A percentile compares a stretch with the other conserved stretches of the same genome.
These are phyloP conservation scores for Lanmaoa pseudosensibilis DNA, from an alignment of 768 basidiomycete genomes.

Conservation along the genomic window DNA sequence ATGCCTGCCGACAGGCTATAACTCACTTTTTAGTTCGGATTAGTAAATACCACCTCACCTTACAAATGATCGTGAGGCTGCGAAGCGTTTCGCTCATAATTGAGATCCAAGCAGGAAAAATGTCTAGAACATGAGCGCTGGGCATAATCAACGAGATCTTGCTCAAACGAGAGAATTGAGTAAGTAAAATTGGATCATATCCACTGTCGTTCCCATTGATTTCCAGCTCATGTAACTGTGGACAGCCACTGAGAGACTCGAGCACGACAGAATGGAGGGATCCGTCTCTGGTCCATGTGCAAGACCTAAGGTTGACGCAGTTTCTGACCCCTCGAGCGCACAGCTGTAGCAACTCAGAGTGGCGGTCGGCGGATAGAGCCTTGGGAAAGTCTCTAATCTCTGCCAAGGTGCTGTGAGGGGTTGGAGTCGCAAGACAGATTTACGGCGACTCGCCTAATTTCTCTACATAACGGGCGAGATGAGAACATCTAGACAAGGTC, in stretches of 20 bases:
- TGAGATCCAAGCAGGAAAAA: conserved; percentile 52
- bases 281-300: conserved; percentile 81
- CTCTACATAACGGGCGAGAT: conserved; percentile 59
- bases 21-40: neutral
- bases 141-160: conserved; percentile 78
- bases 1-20: conserved; percentile 42
- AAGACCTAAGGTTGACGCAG: conserved; percentile 59
- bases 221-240: conserved; percentile 55
- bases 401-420: conserved; percentile 28
- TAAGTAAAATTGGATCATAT: conserved; percentile 50
- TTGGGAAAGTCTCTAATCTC: conserved; percentile 78
- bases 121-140: conserved; percentile 48
- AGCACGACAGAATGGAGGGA: conserved; percentile 64
- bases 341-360: conserved; percentile 37
- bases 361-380: conserved; percentile 32
- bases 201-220: conserved; percentile 64
- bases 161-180: conserved; percentile 49
- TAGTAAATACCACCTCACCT: conserved; percentile 40
- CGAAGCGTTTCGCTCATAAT: conserved; percentile 46
- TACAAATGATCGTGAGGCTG: conserved; percentile 67
- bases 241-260: conserved; percentile 44
- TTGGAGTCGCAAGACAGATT: neutral
- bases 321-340: conserved; percentile 57
- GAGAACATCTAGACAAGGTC: conserved; percentile 53
- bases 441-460: conserved; percentile 50